A percentile compares a stretch with the other conserved stretches of the same genome.
Evolutionary conservation across 164 flowering plant species (phyloP).

Genomic region (Berberis thunbergii): DNA sequence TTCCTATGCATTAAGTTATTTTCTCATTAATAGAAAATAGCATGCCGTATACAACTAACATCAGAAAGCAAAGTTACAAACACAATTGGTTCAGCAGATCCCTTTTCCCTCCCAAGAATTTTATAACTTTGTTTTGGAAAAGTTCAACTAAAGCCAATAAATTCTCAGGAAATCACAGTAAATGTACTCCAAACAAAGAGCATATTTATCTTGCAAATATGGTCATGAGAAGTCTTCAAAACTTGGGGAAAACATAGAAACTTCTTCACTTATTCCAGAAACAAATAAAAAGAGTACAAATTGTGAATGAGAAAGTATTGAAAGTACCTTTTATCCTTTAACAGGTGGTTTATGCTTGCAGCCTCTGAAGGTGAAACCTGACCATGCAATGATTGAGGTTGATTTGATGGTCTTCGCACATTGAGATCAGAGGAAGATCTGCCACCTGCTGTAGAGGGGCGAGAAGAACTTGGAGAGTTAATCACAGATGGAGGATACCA

Average conservation of each 20-base stretch:
- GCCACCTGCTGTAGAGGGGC: constrained; percentile 51
- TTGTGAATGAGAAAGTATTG: background rate
- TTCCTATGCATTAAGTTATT: no score
- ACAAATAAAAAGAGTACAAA: background rate
- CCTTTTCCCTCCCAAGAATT: no score
- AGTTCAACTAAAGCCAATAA: no score
- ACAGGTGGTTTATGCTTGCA: constrained; percentile 47
- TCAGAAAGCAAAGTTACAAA: no score
- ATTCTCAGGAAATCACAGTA: no score
- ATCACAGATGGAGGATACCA: constrained; percentile 59
- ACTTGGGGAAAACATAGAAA: background rate
- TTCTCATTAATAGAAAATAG: no score
- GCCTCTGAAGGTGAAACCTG: constrained; percentile 75
- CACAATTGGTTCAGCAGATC: no score
- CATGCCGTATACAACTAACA: no score
- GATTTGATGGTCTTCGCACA: constrained; percentile 37
- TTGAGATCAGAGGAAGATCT: constrained; percentile 34
- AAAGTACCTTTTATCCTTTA: constrained; percentile 71
- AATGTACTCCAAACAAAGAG: no score
- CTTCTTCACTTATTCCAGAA: background rate
- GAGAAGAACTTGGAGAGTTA: constrained; percentile 50
- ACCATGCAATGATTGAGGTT: constrained; percentile 35
- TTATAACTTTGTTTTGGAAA: no score
- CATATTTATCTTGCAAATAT: no score
- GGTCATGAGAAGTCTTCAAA: no score